Conservation (phyloP, 805 yeast genomes). For the Kluyveromyces siamensis region DNA sequence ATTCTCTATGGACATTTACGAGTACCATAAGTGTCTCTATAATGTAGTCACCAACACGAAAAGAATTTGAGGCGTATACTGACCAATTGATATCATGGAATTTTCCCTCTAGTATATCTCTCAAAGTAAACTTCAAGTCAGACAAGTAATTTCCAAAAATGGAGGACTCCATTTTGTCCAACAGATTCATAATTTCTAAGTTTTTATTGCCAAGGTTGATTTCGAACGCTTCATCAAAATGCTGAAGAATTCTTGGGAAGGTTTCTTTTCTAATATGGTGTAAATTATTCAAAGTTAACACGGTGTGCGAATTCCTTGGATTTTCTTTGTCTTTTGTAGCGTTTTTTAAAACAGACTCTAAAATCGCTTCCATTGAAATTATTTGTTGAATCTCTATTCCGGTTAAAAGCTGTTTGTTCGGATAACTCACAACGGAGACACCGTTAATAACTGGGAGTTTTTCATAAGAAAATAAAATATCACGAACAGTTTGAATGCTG, state of each 20-base stretch:
- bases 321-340: constrained; percentile 34
- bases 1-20: constrained; percentile 44
- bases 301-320: constrained; percentile 36
- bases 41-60: constrained; percentile 38
- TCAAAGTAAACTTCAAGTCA: constrained; percentile 36
- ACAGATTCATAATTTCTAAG: constrained; percentile 35
- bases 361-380: constrained; percentile 37
- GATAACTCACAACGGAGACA: constrained; percentile 30
- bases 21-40: constrained; percentile 41
- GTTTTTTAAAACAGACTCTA: constrained; percentile 34
- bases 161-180: constrained; percentile 42
- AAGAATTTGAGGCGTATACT: constrained; percentile 24
- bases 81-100: constrained; percentile 36
- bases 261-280: constrained; percentile 37
- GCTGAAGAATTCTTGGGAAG: constrained; percentile 40
- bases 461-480: constrained; percentile 26
- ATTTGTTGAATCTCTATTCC: constrained; percentile 35
- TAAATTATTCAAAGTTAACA: constrained; percentile 47
- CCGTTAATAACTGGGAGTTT: constrained; percentile 29
- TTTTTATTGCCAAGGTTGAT: constrained; percentile 35
- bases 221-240: constrained; percentile 43
- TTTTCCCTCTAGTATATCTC: constrained; percentile 35
- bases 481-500: constrained; percentile 27
- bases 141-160: constrained; percentile 46
- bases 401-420: constrained; percentile 29